Conservation (phyloP, 257 asterid genomes). For the Penstemon eatonii region DNA sequence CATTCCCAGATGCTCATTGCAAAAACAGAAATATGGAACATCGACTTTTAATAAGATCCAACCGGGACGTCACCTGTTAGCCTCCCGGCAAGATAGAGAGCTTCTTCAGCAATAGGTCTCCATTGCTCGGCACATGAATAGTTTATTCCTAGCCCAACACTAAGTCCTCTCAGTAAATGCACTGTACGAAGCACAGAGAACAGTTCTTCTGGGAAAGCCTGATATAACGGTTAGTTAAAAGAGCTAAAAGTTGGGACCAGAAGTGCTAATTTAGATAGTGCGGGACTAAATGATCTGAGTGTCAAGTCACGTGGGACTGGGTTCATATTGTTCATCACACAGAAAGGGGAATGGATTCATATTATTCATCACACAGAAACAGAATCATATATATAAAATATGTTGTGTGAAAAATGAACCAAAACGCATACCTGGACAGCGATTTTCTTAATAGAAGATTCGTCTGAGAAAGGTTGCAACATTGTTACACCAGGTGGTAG, state of each 20-base stretch:
- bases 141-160: conserved; percentile 92
- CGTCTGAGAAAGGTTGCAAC: conserved; percentile 94
- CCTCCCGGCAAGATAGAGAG: conserved; percentile 71
- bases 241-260: background rate
- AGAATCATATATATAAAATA: too few relatives aligned
- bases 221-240: conserved; percentile 1
- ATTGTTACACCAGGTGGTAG: conserved; percentile 88
- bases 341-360: background rate
- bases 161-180: conserved; percentile 90
- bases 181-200: conserved; percentile 96
- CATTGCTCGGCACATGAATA: conserved; percentile 95
- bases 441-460: conserved; percentile 78
- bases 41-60: background rate
- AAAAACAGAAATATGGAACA: background rate
- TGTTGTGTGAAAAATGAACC: background rate
- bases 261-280: too few relatives aligned
- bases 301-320: too few relatives aligned
- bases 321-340: background rate
- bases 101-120: conserved; percentile 96
- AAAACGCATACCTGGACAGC: conserved; percentile 67
- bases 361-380: too few relatives aligned
- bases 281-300: too few relatives aligned
- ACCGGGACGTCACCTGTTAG: conserved; percentile 43
- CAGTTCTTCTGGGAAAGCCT: conserved; percentile 97
- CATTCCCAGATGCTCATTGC: background rate